Conservation (phyloP, 305 asterid genomes). For the Fraxinus velutina region DNA sequence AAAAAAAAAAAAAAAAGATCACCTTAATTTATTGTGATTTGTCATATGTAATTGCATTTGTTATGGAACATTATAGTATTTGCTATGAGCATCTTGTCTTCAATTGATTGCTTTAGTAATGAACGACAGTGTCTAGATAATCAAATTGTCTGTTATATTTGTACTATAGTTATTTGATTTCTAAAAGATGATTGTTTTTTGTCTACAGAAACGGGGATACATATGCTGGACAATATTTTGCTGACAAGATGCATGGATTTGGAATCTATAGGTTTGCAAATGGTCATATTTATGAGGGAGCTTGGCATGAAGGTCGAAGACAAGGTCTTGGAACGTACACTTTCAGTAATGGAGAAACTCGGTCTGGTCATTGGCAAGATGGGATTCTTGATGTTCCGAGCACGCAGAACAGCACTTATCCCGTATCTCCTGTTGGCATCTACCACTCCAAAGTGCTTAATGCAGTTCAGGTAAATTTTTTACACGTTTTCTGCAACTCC, state of each 20-base stretch:
- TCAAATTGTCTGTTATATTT: neutral
- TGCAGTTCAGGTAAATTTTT: slow-evolving; percentile 60
- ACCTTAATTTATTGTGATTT: neutral
- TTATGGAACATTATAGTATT: neutral
- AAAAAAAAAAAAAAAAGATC: neutral
- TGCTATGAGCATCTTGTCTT: neutral
- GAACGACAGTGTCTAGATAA: neutral
- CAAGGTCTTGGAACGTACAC: slow-evolving; percentile 86
- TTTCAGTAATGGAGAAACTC: slow-evolving; percentile 78
- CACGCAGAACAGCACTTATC: slow-evolving; percentile 55
- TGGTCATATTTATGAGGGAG: slow-evolving; percentile 81
- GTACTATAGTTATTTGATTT: neutral
- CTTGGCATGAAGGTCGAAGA: slow-evolving; percentile 90
- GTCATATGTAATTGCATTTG: neutral
- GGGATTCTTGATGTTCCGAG: slow-evolving; percentile 78
- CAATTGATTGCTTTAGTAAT: neutral
- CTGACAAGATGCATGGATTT: slow-evolving; percentile 90
- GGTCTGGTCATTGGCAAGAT: slow-evolving; percentile 84
- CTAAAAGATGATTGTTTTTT: neutral
- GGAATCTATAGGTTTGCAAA: slow-evolving; percentile 76
- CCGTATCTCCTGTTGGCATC: slow-evolving; percentile 71
- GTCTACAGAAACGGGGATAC: slow-evolving; percentile 70
- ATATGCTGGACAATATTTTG: slow-evolving; percentile 83
- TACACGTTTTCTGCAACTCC: neutral
- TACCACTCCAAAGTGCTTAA: slow-evolving; percentile 72